Base-by-base conservation (phyloP, 2,329 filamentous ascomycete genomes). In the Talaromyces sp. region DNA sequence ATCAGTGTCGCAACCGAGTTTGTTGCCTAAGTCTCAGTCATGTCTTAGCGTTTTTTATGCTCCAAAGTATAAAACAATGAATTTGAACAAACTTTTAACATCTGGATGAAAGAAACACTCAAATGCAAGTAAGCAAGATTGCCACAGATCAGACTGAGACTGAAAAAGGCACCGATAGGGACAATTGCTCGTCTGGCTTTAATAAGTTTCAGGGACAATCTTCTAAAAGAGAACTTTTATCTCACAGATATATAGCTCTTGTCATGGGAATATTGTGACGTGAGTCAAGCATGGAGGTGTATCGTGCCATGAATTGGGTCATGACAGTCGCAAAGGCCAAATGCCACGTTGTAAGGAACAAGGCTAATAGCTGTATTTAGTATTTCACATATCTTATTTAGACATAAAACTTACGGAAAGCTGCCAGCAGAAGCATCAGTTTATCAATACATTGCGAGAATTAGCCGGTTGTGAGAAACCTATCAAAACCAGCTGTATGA, bases 251-350 rank as follows among this genome's bases (percentile, higher is more conserved):
- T 70, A 97, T 87, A 65, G 88, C 88, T 67, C 91, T 91, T 26
- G 90, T 97, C 93, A 99, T 97, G 80, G 96, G 96, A 62, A 97
- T 92, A 52, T 88, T 91, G 80, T 97, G 96, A 69, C 94, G 88
- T 67, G 92, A 92, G 79, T 99, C 94, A 65, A 99, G 90, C 58
- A 95, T 81, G 43, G 82, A 88, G 52, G 93, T 97, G 73, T 90
- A 95, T 70, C 91, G 89, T 54, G 94, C 92, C 74, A 99, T 85
- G 67, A 96, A 72, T 78, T 97, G 94, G 66, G 94, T 99, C 84
- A 96, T 93, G 73, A 96, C 73, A 38, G 92, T 96, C 65, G 93
- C 92, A 72, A 97, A 97, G 27, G 86, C 80, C 77, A 97, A 81
- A 81, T 99, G 94, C 88, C 93, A 97, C 82, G 93, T 95, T 70